A percentile compares a stretch with the other conserved stretches of the same genome.
Evolutionary conservation across 352 stramenopile genomes (phyloP).

Genomic region (Thraustochytrium sp.): DNA sequence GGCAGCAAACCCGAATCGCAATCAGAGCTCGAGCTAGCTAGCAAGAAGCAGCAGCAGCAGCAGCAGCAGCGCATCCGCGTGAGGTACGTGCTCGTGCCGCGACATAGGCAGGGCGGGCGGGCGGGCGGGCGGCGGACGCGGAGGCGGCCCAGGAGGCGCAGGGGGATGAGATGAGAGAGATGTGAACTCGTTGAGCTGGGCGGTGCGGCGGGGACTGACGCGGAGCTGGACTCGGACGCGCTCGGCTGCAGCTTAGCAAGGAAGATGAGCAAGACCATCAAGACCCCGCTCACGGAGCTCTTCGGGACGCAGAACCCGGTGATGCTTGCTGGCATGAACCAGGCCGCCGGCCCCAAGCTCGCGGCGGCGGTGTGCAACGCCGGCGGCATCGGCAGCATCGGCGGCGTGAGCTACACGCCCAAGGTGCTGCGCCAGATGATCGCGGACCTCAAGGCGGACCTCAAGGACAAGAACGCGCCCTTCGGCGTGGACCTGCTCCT

Average conservation of each 20-base stretch:
- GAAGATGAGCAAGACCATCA: conserved; percentile 40
- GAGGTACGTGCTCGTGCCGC: too few species aligned
- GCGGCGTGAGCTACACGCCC: conserved; percentile 41
- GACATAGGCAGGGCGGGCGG: too few species aligned
- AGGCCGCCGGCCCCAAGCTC: conserved; percentile 34
- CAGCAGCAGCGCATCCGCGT: too few species aligned
- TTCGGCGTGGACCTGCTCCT: conserved; percentile 44
- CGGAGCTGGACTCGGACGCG: neutral
- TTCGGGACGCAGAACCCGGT: conserved; percentile 30
- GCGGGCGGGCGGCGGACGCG: too few species aligned
- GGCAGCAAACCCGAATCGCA: too few species aligned
- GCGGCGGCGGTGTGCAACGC: conserved; percentile 36
- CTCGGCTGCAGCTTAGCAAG: neutral
- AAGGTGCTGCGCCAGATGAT: conserved; percentile 40
- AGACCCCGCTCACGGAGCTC: conserved; percentile 37
- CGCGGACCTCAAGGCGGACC: conserved; percentile 32
- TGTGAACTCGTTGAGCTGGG: too few species aligned
- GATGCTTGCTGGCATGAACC: conserved; percentile 45
- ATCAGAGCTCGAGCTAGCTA: too few species aligned
- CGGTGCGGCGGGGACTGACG: too few species aligned
- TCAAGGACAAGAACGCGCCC: conserved; percentile 45
- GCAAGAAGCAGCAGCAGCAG: too few species aligned
- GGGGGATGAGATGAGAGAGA: too few species aligned
- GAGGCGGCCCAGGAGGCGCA: too few species aligned
- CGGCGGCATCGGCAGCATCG: conserved; percentile 38